phyloP scores from a whole-genome alignment of 306 rosid species.

The Mucuna pruriens region DNA sequence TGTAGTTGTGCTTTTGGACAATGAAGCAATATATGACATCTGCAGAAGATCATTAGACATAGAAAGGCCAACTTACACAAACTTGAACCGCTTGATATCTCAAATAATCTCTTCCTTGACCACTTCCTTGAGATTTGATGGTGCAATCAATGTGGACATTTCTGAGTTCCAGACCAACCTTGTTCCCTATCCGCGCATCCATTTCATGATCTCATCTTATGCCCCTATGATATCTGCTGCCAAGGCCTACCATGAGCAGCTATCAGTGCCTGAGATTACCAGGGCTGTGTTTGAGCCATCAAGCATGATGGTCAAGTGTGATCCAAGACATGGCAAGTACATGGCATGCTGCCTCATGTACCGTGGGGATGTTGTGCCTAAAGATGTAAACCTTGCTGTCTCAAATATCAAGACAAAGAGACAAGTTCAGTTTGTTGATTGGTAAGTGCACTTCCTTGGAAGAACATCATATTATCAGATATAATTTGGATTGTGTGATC shows the following conservation, averaged over 20 bases:
- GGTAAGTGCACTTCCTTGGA: conserved; percentile 47
- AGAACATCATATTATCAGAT: background rate
- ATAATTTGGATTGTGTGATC: background rate
- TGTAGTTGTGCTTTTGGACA: conserved; percentile 75
- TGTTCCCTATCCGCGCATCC: conserved; percentile 82
- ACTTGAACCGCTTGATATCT: conserved; percentile 77
- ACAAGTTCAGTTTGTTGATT: conserved; percentile 77
- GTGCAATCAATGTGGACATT: conserved; percentile 79
- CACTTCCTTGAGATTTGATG: conserved; percentile 86
- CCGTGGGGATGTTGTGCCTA: conserved; percentile 78
- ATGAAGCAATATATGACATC: conserved; percentile 81
- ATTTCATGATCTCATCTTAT: conserved; percentile 80
- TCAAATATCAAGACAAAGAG: conserved; percentile 72
- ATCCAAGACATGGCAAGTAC: conserved; percentile 82
- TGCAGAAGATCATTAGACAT: conserved; percentile 76
- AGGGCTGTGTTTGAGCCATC: conserved; percentile 76
- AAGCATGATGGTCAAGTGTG: conserved; percentile 85
- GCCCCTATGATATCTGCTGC: conserved; percentile 76
- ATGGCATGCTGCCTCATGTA: conserved; percentile 90
- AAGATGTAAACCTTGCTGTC: conserved; percentile 73
- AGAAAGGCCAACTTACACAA: conserved; percentile 73
- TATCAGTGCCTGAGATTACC: conserved; percentile 77
- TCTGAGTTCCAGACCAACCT: conserved; percentile 81
- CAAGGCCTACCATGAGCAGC: conserved; percentile 72
- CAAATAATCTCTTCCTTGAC: conserved; percentile 76